Percentiles rank a stretch among this genome's conserved stretches.
These are phyloP conservation scores for Malassezia obtusa DNA, from an alignment of 1,284 basidiomycete genomes.

Conservation along the genomic window DNA sequence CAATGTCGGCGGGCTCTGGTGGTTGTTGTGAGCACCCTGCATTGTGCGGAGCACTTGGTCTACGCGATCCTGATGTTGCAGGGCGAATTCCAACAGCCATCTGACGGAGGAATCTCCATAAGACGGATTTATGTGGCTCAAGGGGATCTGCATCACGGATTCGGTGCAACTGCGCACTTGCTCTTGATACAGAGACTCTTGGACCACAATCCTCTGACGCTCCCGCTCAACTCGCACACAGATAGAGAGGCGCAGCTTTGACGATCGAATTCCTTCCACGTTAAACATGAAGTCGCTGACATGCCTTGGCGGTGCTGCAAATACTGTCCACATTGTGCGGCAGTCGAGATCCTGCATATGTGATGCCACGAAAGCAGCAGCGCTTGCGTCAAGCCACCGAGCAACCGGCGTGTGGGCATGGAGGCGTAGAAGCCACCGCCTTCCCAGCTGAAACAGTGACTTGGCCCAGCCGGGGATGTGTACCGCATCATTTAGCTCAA, in stretches of 20 bases:
- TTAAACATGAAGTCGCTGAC: not conserved
- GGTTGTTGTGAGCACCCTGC: not conserved
- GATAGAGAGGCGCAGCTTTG: not conserved
- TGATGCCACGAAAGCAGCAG: not conserved
- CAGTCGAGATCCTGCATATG: not conserved
- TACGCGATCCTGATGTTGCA: no score
- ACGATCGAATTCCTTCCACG: not conserved
- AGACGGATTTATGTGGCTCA: no score
- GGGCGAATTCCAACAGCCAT: no score
- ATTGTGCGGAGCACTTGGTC: no score
- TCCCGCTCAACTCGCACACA: slow-evolving; percentile 4
- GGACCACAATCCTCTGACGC: not conserved
- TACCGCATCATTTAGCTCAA: not conserved
- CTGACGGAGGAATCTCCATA: no score
- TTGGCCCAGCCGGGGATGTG: not conserved
- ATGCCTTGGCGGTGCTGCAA: not conserved
- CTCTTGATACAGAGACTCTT: not conserved
- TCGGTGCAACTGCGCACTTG: no score
- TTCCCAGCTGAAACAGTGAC: not conserved
- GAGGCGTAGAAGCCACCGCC: slow-evolving; percentile 9
- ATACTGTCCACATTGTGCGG: slow-evolving; percentile 3
- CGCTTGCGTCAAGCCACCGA: slow-evolving; percentile 2
- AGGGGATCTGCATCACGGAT: no score
- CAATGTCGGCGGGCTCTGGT: not conserved
- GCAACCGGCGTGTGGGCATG: slow-evolving; percentile 11